Evolutionary conservation across 768 basidiomycete species (phyloP).

Genomic region (Termitomyces heimii): DNA sequence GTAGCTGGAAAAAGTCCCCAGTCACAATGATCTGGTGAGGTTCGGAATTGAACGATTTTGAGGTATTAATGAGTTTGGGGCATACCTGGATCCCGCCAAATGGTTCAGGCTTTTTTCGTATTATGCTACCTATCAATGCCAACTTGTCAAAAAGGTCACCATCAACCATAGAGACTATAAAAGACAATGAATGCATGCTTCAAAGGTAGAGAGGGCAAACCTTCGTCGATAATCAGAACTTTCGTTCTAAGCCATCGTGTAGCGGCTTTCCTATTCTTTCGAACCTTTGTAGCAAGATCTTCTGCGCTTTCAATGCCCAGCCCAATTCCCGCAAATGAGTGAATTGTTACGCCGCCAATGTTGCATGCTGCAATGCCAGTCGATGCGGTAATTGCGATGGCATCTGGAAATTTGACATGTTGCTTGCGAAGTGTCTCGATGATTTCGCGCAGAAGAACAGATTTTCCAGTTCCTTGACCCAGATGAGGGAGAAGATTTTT

Average conservation of each 20-base stretch:
- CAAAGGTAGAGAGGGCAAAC: slow-evolving; percentile 25
- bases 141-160: slow-evolving; percentile 92
- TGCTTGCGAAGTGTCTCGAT: slow-evolving; percentile 66
- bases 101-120: slow-evolving; percentile 61
- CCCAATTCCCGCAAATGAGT: slow-evolving; percentile 95
- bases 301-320: slow-evolving; percentile 65
- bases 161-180: slow-evolving; percentile 95
- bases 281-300: slow-evolving; percentile 57
- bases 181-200: not conserved
- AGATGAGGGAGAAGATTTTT: not conserved
- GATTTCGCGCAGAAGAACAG: slow-evolving; percentile 88
- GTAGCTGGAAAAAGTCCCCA: slow-evolving; percentile 98
- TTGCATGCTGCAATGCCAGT: slow-evolving; percentile 94
- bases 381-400: slow-evolving; percentile 90
- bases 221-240: slow-evolving; percentile 81
- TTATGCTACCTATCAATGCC: slow-evolving; percentile 53
- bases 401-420: slow-evolving; percentile 49
- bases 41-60: not conserved
- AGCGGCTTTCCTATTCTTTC: slow-evolving; percentile 79
- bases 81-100: slow-evolving; percentile 93
- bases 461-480: slow-evolving; percentile 86
- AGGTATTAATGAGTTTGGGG: not conserved
- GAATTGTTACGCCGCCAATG: slow-evolving; percentile 92
- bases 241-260: slow-evolving; percentile 80
- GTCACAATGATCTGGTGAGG: slow-evolving; percentile 72